phyloP scores from a whole-genome alignment of 2,329 filamentous ascomycete species.

The Phaeosphaeriaceae sp. region DNA sequence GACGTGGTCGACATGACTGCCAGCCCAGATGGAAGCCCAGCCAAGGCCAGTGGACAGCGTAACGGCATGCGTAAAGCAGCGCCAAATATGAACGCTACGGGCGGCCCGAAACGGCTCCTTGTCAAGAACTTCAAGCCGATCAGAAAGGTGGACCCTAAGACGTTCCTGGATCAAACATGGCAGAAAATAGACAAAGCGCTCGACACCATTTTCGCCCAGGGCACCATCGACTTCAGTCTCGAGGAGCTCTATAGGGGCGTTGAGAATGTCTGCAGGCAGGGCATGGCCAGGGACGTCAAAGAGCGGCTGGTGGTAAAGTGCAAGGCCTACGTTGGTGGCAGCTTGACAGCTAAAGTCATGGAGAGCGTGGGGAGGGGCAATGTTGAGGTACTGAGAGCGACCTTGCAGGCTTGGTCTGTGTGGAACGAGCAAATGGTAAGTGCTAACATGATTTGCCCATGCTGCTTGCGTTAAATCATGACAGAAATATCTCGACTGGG shows the following conservation, averaged over 20 bases:
- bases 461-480: slow-evolving; percentile 11
- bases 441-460: not conserved
- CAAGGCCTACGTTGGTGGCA: slow-evolving; percentile 65
- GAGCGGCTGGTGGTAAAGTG: slow-evolving; percentile 70
- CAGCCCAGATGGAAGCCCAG: slow-evolving; percentile 51
- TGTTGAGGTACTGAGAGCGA: slow-evolving; percentile 68
- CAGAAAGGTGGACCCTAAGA: slow-evolving; percentile 70
- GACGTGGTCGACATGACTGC: slow-evolving; percentile 38
- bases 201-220: slow-evolving; percentile 72
- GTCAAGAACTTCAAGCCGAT: slow-evolving; percentile 86
- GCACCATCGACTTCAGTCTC: slow-evolving; percentile 68
- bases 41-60: slow-evolving; percentile 48
- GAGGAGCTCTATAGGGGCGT: slow-evolving; percentile 90
- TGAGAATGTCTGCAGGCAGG: slow-evolving; percentile 87
- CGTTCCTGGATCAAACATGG: slow-evolving; percentile 81
- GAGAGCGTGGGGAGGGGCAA: slow-evolving; percentile 63
- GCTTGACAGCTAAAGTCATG: slow-evolving; percentile 66
- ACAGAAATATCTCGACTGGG: slow-evolving; percentile 78
- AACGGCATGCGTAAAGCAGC: slow-evolving; percentile 50
- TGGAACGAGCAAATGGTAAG: slow-evolving; percentile 82
- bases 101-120: slow-evolving; percentile 82
- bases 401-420: slow-evolving; percentile 71
- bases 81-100: slow-evolving; percentile 71
- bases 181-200: slow-evolving; percentile 76
- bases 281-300: slow-evolving; percentile 72